Base-by-base conservation (phyloP, 495 filamentous ascomycete species). In the Aspergillus sclerotiicarbonarius region DNA sequence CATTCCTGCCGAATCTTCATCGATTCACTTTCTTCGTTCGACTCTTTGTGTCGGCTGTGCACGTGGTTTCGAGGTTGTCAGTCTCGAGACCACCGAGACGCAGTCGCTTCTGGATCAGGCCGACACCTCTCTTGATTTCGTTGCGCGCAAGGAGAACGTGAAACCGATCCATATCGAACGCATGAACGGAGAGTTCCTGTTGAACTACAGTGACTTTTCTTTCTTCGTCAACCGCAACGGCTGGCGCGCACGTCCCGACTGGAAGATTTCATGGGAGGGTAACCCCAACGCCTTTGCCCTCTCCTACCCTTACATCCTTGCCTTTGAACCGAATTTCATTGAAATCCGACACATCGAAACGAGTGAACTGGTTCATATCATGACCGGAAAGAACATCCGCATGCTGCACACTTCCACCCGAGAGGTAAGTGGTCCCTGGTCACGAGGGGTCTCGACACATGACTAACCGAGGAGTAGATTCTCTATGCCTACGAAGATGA, bases 221-320 rank as follows among this genome's bases (percentile, higher is more conserved):
- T 98, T 99, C 82, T 99, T 96, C 66, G 94, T 99, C 65, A 98
- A 99, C 73, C 84, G 94, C 52, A 96, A 99, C 69, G 95, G 95
- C 25, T 99, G 95, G 95, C 84, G 95, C 53, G 92, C 93, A 33
- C 82, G 92, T 59, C 89, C 92, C 16, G 95, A 99, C 67, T 99
- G 95, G 95, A 87, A 85, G 59, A 96, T 99, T 64, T 88, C 90
- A 30, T 99, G 95, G 95, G 95, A 99, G 75, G 95, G 95, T 51
- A 88, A 82, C 44, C 95, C 95, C 51, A 86, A 87, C 62, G 83
- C 87, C 41, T 99, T 99, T 69, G 94, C 95, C 0, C 82, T 98
- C 37, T 95, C 90, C 37, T 90, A 92, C 67, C 92, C 92, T 54
- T 99, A 93, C 80, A 95, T 99, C 46, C 76, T 99, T 61, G 95